Conservation (phyloP, 2,329 filamentous ascomycete species). For the Fusarium armeniacum region DNA sequence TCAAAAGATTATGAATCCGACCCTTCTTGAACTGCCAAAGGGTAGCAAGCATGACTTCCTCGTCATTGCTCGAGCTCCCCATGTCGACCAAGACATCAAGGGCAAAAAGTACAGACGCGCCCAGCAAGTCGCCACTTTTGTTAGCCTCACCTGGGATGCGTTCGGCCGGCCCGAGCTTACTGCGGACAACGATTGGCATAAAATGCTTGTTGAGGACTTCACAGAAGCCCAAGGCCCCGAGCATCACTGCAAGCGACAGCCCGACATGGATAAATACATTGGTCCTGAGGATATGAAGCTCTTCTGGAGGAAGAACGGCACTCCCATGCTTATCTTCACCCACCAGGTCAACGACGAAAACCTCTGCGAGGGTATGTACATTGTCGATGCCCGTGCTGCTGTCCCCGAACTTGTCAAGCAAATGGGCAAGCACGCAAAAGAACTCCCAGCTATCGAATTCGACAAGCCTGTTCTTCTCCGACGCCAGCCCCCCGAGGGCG, state of each 20-base stretch:
- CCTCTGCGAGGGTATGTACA: slow-evolving; percentile 45
- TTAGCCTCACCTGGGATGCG: slow-evolving; percentile 37
- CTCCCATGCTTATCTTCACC: slow-evolving; percentile 45
- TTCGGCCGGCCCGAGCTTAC: slow-evolving; percentile 43
- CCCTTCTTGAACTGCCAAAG: slow-evolving; percentile 40
- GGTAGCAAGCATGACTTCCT: slow-evolving; percentile 44
- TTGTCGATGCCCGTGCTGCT: slow-evolving; percentile 41
- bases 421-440: slow-evolving; percentile 39
- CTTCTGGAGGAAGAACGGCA: slow-evolving; percentile 44
- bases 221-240: slow-evolving; percentile 35
- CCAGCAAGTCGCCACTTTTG: slow-evolving; percentile 42
- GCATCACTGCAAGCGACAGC: slow-evolving; percentile 43
- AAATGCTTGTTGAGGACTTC: slow-evolving; percentile 43
- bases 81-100: slow-evolving; percentile 41
- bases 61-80: slow-evolving; percentile 41
- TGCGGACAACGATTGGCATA: slow-evolving; percentile 39
- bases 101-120: slow-evolving; percentile 42
- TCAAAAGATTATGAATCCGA: slow-evolving; percentile 46
- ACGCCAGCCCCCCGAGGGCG: slow-evolving; percentile 35
- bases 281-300: slow-evolving; percentile 47
- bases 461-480: slow-evolving; percentile 36
- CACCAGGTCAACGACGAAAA: slow-evolving; percentile 44
- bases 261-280: slow-evolving; percentile 47
- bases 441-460: slow-evolving; percentile 40
- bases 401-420: slow-evolving; percentile 37